phyloP scores from a whole-genome alignment of 2,329 filamentous ascomycete species.

The Penicillium griseofulvum region DNA sequence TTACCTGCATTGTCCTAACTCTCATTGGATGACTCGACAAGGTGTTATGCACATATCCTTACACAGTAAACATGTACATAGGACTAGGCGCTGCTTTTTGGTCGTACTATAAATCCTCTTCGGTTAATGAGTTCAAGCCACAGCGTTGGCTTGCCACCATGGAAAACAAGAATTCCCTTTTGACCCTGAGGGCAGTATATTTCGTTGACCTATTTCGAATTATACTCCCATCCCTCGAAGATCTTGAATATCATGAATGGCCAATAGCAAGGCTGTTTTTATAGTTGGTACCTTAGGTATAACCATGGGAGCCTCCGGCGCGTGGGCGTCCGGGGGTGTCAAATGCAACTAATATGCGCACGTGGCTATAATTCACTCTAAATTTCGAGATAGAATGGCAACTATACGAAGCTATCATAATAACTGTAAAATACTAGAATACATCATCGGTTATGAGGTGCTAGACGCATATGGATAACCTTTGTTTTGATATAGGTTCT shows the following conservation, averaged over 20 bases:
- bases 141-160: not conserved
- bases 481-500: not conserved
- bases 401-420: not conserved
- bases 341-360: not conserved
- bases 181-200: not conserved
- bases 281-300: not conserved
- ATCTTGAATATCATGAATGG: not conserved
- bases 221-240: no score
- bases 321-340: not conserved
- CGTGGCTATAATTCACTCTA: not conserved
- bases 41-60: not conserved
- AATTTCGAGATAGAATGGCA: not conserved
- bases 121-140: not conserved
- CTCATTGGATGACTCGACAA: not conserved
- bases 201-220: no score
- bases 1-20: not conserved
- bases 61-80: not conserved
- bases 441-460: not conserved
- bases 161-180: not conserved
- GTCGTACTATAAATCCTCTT: not conserved
- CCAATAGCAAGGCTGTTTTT: not conserved
- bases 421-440: no score
- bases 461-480: not conserved
- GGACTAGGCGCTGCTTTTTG: not conserved
- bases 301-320: not conserved